Evolutionary conservation across 2,329 filamentous ascomycete species (phyloP).

Genomic region (Harringtonia lauricola): DNA sequence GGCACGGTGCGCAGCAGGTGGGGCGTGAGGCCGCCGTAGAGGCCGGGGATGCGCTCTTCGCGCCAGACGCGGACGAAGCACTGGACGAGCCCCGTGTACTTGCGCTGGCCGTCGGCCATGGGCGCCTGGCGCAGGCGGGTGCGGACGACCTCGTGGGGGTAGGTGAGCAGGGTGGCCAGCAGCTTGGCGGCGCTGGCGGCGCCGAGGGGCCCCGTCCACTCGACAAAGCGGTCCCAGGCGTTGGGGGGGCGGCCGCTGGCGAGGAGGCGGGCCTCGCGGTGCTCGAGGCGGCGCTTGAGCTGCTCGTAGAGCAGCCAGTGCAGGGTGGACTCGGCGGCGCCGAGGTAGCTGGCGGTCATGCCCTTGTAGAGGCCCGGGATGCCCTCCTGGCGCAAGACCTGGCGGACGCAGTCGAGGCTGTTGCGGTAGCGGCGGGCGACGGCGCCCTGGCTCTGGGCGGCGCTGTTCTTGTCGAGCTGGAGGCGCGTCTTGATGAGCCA

Average conservation of each 20-base stretch:
- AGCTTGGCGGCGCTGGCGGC: slow-evolving; percentile 80
- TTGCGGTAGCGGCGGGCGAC: slow-evolving; percentile 67
- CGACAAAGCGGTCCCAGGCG: slow-evolving; percentile 62
- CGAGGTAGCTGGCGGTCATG: slow-evolving; percentile 82
- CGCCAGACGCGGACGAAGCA: slow-evolving; percentile 82
- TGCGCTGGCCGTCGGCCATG: slow-evolving; percentile 56
- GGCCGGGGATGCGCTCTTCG: slow-evolving; percentile 73
- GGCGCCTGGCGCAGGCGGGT: slow-evolving; percentile 80
- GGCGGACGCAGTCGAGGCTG: slow-evolving; percentile 74
- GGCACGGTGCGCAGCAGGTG: slow-evolving; percentile 87
- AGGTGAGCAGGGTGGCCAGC: slow-evolving; percentile 72
- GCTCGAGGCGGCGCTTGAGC: slow-evolving; percentile 65
- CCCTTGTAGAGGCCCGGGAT: slow-evolving; percentile 77
- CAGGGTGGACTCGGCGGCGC: slow-evolving; percentile 78
- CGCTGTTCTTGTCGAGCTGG: slow-evolving; percentile 80
- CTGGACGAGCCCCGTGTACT: slow-evolving; percentile 81
- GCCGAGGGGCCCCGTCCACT: slow-evolving; percentile 68
- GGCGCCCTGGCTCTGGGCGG: slow-evolving; percentile 42
- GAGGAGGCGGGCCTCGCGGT: slow-evolving; percentile 47
- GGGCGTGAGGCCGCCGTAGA: slow-evolving; percentile 86
- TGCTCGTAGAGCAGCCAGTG: slow-evolving; percentile 95
- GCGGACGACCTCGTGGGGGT: slow-evolving; percentile 85
- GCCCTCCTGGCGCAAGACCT: slow-evolving; percentile 73
- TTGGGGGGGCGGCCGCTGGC: slow-evolving; percentile 51
- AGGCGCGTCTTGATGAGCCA: slow-evolving; percentile 92